Conservation (phyloP, 176 grass and related monocot species). For the Calamus simplicifolius region DNA sequence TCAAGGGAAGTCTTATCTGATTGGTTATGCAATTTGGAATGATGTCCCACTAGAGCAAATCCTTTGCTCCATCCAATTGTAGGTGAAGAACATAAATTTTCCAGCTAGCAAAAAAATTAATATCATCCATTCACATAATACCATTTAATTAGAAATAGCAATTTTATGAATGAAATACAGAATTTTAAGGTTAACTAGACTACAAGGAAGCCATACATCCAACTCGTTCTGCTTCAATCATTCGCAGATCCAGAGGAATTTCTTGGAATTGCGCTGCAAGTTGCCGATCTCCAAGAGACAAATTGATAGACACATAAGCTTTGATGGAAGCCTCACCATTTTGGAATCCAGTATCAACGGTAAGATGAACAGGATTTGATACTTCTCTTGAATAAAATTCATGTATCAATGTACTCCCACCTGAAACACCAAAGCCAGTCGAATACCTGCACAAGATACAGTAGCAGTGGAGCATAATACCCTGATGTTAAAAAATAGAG, state of each 20-base stretch:
- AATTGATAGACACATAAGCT: constrained; percentile 62
- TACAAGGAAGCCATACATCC: constrained; percentile 57
- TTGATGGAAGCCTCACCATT: constrained; percentile 81
- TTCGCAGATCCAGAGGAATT: constrained; percentile 76
- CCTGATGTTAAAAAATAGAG: too few species aligned
- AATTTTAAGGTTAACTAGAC: not conserved
- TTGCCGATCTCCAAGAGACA: constrained; percentile 74
- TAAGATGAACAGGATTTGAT: constrained; percentile 70
- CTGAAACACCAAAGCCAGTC: constrained; percentile 85
- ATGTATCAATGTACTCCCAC: constrained; percentile 81
- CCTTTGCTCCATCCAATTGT: too few species aligned
- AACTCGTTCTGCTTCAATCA: constrained; percentile 76
- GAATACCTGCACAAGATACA: constrained; percentile 61
- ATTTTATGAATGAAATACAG: too few species aligned
- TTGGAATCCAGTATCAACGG: constrained; percentile 79
- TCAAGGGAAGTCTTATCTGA: too few species aligned
- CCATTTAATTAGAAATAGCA: too few species aligned
- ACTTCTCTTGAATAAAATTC: constrained; percentile 88
- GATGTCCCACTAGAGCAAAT: too few species aligned
- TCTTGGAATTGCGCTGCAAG: constrained; percentile 89
- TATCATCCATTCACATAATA: too few species aligned
- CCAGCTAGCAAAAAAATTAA: too few species aligned
- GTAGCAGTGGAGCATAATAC: not conserved
- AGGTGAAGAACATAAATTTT: too few species aligned
- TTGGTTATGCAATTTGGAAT: too few species aligned